phyloP scores from a whole-genome alignment of 352 stramenopile genomes.

The Globisporangium polare region DNA sequence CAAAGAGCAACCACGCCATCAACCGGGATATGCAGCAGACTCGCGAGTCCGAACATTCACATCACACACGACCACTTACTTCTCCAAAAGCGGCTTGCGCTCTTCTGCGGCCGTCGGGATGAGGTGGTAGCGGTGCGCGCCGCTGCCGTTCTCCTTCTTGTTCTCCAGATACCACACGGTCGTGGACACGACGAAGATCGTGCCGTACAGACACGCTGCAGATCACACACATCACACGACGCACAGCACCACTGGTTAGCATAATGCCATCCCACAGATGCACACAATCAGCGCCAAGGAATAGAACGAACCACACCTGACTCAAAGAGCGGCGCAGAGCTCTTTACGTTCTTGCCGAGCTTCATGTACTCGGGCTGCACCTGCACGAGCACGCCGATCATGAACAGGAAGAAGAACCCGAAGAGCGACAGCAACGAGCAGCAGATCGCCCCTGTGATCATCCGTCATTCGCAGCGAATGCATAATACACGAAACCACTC shows the following conservation, averaged over 20 bases:
- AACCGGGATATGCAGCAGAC: slow-evolving; percentile 5
- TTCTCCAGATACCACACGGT: slow-evolving; percentile 68
- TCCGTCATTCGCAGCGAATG: not conserved
- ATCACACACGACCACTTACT: slow-evolving; percentile 24
- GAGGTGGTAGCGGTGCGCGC: slow-evolving; percentile 38
- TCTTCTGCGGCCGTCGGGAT: slow-evolving; percentile 44
- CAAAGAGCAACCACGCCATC: not conserved
- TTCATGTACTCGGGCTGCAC: slow-evolving; percentile 84
- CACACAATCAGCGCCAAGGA: not conserved
- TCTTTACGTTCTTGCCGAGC: slow-evolving; percentile 64
- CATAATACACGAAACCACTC: no score
- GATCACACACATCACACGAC: not conserved
- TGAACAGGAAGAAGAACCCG: slow-evolving; percentile 70
- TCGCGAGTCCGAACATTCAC: not conserved
- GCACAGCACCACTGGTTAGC: not conserved
- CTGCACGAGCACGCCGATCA: slow-evolving; percentile 64
- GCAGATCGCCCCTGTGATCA: slow-evolving; percentile 49
- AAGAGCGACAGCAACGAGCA: slow-evolving; percentile 73
- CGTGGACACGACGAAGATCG: slow-evolving; percentile 65
- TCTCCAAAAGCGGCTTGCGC: slow-evolving; percentile 54
- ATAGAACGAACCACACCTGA: no score
- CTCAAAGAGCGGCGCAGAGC: slow-evolving; percentile 64
- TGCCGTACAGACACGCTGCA: slow-evolving; percentile 62
- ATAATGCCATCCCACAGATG: not conserved
- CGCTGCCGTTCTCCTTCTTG: slow-evolving; percentile 34